Evolutionary conservation across 1,284 basidiomycete species (phyloP), one percentile per base, ranked within the genome.

Genomic region (Rhodotorula sp.): DNA sequence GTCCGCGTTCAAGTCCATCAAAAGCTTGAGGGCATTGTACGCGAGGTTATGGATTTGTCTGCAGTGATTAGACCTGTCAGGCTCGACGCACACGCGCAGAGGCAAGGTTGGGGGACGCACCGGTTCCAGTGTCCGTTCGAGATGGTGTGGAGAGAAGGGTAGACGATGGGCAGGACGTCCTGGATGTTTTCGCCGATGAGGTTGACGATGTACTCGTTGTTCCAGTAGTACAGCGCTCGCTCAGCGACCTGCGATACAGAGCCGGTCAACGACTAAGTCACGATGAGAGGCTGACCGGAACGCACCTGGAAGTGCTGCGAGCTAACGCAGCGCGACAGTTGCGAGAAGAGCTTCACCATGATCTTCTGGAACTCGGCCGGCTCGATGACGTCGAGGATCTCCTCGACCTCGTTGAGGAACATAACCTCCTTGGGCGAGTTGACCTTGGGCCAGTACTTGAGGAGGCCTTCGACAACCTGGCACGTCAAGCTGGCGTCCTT

Each of bases 341-440:
- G 96, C 73, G 89, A 89, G 86, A 99, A 99, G 60, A 99, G 84
- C 1, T 92, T 88, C 50, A 93, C 85, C 82, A 96, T 91, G 74
- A 99, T 92, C 86, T 98, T 99, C 81, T 89, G 89, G 83, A 99
- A 99, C 81, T 99, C 95, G 69, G 85, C 86, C 13, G 94, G 92
- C 80, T 99, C 95, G 77, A 98, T 98, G 66, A 99, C 96, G 80
- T 99, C 96, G 70, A 99, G 83, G 26, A 99, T 92, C 83, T 99
- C 96, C 81, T 99, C 96, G 68, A 99, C 93, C 83, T 99, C 96
- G 82, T 98, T 99, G 74, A 99, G 85, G 84, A 93, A 99, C 96
- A 99, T 99, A 82, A 99, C 96, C 81, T 99, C 96, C 82, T 99
- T 99, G n/a, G 94, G 94, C 58, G 92, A 95, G 82, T 99, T 99